Evolutionary conservation across 495 filamentous ascomycete genomes (phyloP).

Genomic region (Aspergillus diversus): DNA sequence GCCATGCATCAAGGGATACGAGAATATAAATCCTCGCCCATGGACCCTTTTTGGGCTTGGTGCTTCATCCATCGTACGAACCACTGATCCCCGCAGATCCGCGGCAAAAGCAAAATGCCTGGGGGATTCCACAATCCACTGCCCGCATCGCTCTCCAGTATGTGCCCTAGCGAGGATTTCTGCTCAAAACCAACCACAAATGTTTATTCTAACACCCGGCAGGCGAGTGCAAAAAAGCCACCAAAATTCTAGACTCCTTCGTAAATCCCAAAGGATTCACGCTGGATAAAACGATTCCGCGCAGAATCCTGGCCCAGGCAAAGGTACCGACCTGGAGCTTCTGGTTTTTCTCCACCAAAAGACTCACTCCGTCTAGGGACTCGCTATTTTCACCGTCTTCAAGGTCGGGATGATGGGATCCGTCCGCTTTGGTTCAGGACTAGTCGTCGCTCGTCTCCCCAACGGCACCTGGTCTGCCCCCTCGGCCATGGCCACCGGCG

Average conservation of each 20-base stretch:
- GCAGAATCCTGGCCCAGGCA: constrained; percentile 78
- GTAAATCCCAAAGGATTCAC: constrained; percentile 82
- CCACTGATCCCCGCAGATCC: no score
- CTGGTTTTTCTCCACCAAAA: not conserved
- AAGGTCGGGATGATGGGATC: constrained; percentile 91
- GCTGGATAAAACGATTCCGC: constrained; percentile 88
- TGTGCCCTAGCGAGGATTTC: no score
- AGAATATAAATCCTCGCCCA: no score
- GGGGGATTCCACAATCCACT: no score
- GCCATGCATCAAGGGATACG: no score
- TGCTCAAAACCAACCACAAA: no score
- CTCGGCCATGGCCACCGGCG: constrained; percentile 81
- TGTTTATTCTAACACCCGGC: not conserved
- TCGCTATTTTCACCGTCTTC: constrained; percentile 87
- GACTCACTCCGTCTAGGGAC: constrained; percentile 58
- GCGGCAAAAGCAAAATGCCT: no score
- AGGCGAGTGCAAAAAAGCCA: constrained; percentile 83
- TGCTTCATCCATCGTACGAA: no score
- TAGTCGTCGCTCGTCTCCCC: constrained; percentile 86
- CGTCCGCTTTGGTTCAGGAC: constrained; percentile 82
- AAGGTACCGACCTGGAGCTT: constrained; percentile 58
- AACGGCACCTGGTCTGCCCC: constrained; percentile 93
- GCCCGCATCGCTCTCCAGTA: no score
- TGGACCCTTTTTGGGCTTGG: no score
- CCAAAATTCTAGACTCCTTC: constrained; percentile 86